These are phyloP conservation scores for Rhodotorula sp. DNA, from an alignment of 1,284 basidiomycete genomes.

Conservation along the genomic window DNA sequence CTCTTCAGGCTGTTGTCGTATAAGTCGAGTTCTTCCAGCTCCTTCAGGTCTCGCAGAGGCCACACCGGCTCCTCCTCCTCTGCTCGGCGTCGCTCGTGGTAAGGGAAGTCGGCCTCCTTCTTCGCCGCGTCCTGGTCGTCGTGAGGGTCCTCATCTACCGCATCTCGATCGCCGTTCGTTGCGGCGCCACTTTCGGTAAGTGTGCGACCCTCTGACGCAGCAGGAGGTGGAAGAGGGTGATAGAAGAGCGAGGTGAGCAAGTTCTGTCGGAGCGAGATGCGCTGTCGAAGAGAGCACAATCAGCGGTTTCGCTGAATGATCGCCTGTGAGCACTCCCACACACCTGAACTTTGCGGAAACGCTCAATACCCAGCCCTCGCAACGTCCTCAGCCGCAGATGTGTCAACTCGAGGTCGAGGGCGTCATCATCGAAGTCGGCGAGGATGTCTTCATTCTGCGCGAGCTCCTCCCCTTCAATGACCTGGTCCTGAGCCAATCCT, in stretches of 20 bases:
- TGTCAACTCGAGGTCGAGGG: conserved; percentile 83
- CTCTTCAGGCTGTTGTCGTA: conserved; percentile 91
- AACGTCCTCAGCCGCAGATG: conserved; percentile 66
- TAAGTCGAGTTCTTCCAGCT: conserved; percentile 84
- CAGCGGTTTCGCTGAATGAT: conserved; percentile 36
- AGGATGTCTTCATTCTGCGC: conserved; percentile 48
- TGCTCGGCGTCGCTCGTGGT: conserved; percentile 19
- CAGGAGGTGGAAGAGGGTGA: conserved; percentile 18
- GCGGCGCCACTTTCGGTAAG: not conserved
- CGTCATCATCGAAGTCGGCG: conserved; percentile 58
- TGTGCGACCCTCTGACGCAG: not conserved
- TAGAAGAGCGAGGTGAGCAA: conserved; percentile 62
- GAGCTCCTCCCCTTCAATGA: conserved; percentile 26
- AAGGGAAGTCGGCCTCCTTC: conserved; percentile 39
- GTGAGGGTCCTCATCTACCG: conserved; percentile 31
- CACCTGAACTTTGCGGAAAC: conserved; percentile 43
- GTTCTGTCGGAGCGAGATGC: conserved; percentile 88
- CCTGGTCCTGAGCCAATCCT: conserved; percentile 8
- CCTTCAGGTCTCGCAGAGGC: conserved; percentile 60
- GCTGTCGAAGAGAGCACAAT: conserved; percentile 72
- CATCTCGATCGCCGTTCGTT: conserved; percentile 4
- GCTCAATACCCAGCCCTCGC: conserved; percentile 36
- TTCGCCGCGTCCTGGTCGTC: conserved; percentile 40
- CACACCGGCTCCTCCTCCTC: conserved; percentile 57
- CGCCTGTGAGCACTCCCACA: conserved; percentile 40